These are phyloP conservation scores for Populus tomentosa DNA, from an alignment of 441 rosid genomes.

Conservation along the genomic window DNA sequence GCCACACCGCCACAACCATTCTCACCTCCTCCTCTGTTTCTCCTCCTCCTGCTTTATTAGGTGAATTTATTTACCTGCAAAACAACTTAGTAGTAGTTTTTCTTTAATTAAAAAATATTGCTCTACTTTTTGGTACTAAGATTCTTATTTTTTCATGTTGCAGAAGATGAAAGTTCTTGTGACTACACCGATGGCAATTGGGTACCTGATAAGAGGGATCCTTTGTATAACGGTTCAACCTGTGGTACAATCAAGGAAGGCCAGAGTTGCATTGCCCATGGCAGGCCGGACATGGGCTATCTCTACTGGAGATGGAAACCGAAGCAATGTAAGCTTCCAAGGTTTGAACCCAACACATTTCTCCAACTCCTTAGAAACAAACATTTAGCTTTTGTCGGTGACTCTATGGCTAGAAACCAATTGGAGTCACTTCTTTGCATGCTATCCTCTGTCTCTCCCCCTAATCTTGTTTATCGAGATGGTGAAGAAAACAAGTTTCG, in stretches of 20 bases:
- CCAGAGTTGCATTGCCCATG: constrained; percentile 76
- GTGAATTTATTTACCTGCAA: constrained; percentile 20
- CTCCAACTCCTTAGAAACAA: constrained; percentile 51
- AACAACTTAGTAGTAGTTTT: not conserved
- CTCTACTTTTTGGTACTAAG: not conserved
- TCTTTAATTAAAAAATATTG: not conserved
- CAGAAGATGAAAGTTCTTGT: constrained; percentile 52
- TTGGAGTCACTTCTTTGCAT: constrained; percentile 85
- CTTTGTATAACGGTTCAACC: constrained; percentile 69
- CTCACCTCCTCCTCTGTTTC: constrained; percentile 23
- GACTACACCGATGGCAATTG: constrained; percentile 72
- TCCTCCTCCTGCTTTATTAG: constrained; percentile 24
- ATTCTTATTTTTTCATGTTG: constrained; percentile 6
- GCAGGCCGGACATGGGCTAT: constrained; percentile 75
- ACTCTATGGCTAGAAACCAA: constrained; percentile 96
- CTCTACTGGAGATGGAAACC: constrained; percentile 96
- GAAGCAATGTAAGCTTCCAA: constrained; percentile 60
- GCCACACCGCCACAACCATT: constrained; percentile 22
- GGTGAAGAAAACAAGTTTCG: constrained; percentile 78
- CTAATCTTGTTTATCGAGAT: constrained; percentile 48
- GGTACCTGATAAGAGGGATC: constrained; percentile 67
- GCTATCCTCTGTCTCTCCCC: constrained; percentile 53
- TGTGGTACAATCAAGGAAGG: constrained; percentile 80
- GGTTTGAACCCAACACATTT: constrained; percentile 72
- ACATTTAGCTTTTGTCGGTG: constrained; percentile 85